Evolutionary conservation across 148 eudicot species (phyloP).

Genomic region (Gaultheria prostrata): DNA sequence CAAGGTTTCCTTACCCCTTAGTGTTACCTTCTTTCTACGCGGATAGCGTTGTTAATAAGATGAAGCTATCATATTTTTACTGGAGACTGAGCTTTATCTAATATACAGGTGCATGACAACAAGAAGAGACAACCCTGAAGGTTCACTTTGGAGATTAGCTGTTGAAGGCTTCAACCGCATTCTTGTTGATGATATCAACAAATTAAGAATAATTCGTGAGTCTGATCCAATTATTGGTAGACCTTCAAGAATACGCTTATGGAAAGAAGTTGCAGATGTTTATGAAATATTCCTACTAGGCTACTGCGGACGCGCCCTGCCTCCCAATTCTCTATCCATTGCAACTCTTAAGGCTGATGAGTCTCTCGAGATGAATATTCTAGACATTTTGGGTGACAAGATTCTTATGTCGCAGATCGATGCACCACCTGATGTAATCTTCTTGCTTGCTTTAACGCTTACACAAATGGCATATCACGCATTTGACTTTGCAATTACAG

Average conservation of each 20-base stretch:
- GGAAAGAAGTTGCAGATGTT: constrained; percentile 99
- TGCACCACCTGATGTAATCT: constrained; percentile 70
- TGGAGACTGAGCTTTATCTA: not conserved
- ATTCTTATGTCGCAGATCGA: constrained; percentile 73
- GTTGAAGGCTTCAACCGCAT: constrained; percentile 84
- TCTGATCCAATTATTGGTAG: constrained; percentile 38
- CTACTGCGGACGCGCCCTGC: constrained; percentile 93
- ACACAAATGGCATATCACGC: not conserved
- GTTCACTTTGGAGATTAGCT: constrained; percentile 86
- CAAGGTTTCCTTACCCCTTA: not conserved
- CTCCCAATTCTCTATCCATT: constrained; percentile 57
- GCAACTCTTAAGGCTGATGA: constrained; percentile 61
- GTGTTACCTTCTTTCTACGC: not conserved
- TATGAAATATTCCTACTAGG: constrained; percentile 92
- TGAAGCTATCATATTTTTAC: not conserved
- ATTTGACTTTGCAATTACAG: not conserved
- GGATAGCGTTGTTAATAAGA: not conserved
- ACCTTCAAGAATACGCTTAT: constrained; percentile 66
- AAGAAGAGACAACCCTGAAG: constrained; percentile 91
- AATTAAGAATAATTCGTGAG: constrained; percentile 26
- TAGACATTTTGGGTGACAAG: constrained; percentile 73
- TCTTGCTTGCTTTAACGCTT: constrained; percentile 18
- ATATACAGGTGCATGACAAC: constrained; percentile 86
- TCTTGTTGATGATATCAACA: constrained; percentile 58
- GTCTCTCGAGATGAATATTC: constrained; percentile 75